These are phyloP conservation scores for Lithohypha guttulata DNA, from an alignment of 2,329 filamentous ascomycete genomes.

Conservation along the genomic window DNA sequence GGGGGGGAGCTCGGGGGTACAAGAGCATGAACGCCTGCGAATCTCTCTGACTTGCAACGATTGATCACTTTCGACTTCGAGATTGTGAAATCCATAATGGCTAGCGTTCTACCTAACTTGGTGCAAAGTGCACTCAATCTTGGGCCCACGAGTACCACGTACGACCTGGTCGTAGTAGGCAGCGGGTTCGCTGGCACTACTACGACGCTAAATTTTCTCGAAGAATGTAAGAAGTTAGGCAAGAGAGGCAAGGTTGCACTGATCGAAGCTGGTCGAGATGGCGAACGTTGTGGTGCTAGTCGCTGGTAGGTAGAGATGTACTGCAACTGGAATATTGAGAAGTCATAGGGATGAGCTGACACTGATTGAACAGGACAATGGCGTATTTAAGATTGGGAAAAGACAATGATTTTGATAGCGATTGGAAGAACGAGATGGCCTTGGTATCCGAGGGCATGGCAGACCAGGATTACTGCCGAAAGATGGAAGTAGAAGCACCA, in stretches of 20 bases:
- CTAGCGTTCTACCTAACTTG: no score
- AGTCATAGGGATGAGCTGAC: no score
- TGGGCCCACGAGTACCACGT: constrained; percentile 11
- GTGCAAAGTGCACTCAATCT: neutral
- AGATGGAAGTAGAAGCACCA: constrained; percentile 29
- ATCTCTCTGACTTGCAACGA: no score
- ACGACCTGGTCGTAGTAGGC: constrained; percentile 33
- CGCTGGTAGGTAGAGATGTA: constrained; percentile 22
- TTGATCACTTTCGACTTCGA: no score
- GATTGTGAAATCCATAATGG: no score
- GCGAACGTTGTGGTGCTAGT: constrained; percentile 32
- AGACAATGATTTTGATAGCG: constrained; percentile 21
- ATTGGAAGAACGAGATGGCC: constrained; percentile 19
- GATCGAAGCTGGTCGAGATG: constrained; percentile 31
- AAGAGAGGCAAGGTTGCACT: constrained; percentile 31
- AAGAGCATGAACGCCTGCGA: no score
- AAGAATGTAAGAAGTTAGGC: constrained; percentile 27
- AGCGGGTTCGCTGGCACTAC: constrained; percentile 33
- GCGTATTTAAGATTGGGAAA: constrained; percentile 33
- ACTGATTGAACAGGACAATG: constrained; percentile 31
- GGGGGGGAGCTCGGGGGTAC: no score
- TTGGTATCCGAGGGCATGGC: constrained; percentile 24
- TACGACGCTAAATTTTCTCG: constrained; percentile 33
- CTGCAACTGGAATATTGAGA: no score
- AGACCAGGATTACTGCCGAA: constrained; percentile 32